Base-by-base conservation (phyloP, 192 early-diverging fungal species). In the Podila clonocystis region DNA sequence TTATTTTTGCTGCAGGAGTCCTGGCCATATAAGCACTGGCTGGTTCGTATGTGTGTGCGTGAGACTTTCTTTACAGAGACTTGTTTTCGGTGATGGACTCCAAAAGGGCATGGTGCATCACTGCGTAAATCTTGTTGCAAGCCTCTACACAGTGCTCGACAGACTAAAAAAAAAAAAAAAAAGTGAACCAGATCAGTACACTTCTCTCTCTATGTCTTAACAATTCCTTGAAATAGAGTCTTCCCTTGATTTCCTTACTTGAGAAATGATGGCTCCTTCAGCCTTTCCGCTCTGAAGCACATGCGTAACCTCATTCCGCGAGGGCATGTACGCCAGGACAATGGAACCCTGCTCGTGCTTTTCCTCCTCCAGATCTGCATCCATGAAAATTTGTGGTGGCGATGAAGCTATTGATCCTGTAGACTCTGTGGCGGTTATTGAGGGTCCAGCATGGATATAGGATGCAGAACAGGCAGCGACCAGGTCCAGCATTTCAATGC, bases 401-500 rank as follows among this genome's bases (percentile, higher is more conserved):
- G 59, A 22, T 59, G 33, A n/a, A 31, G 66, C 11, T 65, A 20
- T 31, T 45, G 66, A 30, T 26, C 19, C 29, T 65, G 38, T 9
- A 55, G 60, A 45, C 38, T 69, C 58, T 57, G 69, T 34, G 57
- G 49, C 61, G 55, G 78, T 67, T 30, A 31, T 45, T 31, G 31
- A 29, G 9, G 55, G 71, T 58, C 30, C 66, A 6, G 77, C 74
- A 13, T 62, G 50, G 31, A 76, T 63, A 71, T 75, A 70, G 26
- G 75, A 64, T n/a, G 90, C 91, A 15, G 94, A 86, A 63, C 87
- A 90, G 15, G 89, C 94, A 9, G 91, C 89, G 9, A 96, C 94
- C n/a, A 86, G 77, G 82, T 96, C 95, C 50, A 84, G 68, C 93
- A 96, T 95, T 74, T 95, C 93, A 63, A 96, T 93, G 19, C 94